Base-by-base conservation (phyloP, 202 grass and related monocot genomes). In the Eragrostis tef region DNA sequence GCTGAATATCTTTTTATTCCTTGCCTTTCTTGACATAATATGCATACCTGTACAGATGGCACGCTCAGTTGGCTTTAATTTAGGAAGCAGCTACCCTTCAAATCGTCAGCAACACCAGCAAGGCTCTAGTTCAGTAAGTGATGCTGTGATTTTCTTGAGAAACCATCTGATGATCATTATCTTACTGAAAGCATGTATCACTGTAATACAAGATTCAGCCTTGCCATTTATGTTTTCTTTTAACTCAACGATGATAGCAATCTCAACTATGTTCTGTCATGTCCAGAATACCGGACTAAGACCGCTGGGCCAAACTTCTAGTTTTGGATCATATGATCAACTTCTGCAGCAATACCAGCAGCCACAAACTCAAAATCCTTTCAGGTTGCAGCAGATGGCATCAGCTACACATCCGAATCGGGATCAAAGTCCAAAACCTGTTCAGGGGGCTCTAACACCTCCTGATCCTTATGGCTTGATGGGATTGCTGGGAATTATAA, bases 301-400 rank as follows among this genome's bases (percentile, higher is more conserved):
- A 87, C 85, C 90, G 6, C 78, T 89, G 47, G 86, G 76, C 86
- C 82, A 91, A 67, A 86, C 77, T 71, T 91, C 90, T 88, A 85
- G 85, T 72, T 81, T 99, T 63, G 90, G 88, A 68, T 84, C 77
- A 58, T 99, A 99, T 67, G 96, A 99, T 68, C 96, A 95, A 89
- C 87, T 95, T 74, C 75, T 99, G 26, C 92, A 91, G 85, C 96
- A 99, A 82, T 93, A 91, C 78, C 92, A 98, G 67, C 95, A 94
- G 9, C 87, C 81, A 9, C 94, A 89, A 56, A 22, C 80, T 78
- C 90, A 88, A 84, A 84, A 56, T 79, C 85, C 80, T 84, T 95
- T 95, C 83, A 71, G 90, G 63, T 75, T 95, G 14, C 96, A 98
- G 75, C 96, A 98, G 77, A 89, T 98, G 68, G 69, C 95, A 70